Conservation (phyloP, 768 basidiomycete species). For the Mycena filopes region DNA sequence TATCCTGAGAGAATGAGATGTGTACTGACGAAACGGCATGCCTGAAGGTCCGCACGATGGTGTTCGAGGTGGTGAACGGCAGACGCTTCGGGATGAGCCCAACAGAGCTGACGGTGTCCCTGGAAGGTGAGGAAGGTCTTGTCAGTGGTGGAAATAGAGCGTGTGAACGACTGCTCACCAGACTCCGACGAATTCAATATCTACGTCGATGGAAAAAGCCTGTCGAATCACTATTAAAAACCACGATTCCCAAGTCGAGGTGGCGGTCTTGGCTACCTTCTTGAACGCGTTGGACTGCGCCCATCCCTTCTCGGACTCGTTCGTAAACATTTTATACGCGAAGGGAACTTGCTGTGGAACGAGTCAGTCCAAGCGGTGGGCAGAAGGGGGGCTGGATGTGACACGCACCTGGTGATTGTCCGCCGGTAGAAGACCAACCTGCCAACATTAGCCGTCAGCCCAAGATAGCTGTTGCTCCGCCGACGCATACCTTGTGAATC, state of each 20-base stretch:
- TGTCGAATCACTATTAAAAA: constrained; percentile 5
- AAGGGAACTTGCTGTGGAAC: constrained; percentile 57
- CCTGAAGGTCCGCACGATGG: constrained; percentile 58
- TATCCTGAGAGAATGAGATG: too few species aligned
- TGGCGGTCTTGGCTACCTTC: too few species aligned
- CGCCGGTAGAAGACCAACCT: constrained; percentile 66
- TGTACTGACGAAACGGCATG: constrained; percentile 55
- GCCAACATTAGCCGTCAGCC: neutral
- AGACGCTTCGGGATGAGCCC: constrained; percentile 55
- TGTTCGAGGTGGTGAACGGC: constrained; percentile 59
- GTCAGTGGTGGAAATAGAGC: neutral
- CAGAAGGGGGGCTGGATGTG: neutral
- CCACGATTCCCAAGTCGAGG: too few species aligned
- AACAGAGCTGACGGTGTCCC: constrained; percentile 69
- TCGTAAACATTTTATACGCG: constrained; percentile 37
- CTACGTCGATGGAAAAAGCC: constrained; percentile 55
- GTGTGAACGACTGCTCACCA: constrained; percentile 47
- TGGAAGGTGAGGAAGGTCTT: constrained; percentile 33
- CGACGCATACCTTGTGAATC: constrained; percentile 61
- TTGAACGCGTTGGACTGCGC: constrained; percentile 51
- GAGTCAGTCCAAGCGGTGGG: neutral
- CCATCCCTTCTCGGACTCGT: constrained; percentile 38
- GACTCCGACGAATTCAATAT: constrained; percentile 63
- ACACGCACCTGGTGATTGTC: constrained; percentile 55
- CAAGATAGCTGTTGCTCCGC: constrained; percentile 35